phyloP scores from a whole-genome alignment of 192 early-diverging fungal genomes.

The Lunasporangiospora selenospora region DNA sequence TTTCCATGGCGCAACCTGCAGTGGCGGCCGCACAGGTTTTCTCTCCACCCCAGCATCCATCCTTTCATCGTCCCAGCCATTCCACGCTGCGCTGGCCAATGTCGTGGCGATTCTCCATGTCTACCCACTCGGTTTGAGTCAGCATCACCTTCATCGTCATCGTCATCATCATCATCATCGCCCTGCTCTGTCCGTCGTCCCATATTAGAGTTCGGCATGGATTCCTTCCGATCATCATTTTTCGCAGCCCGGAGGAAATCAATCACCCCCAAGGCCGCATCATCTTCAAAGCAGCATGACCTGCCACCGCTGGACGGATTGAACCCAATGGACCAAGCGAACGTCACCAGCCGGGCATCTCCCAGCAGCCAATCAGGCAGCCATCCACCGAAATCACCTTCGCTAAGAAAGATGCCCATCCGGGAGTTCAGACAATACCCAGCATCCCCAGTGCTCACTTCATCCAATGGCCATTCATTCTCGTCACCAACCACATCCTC shows the following conservation, averaged over 20 bases:
- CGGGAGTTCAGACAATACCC: constrained; percentile 39
- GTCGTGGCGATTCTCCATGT: too few species aligned
- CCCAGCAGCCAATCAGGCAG: background rate
- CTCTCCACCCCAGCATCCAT: too few species aligned
- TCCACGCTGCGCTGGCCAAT: too few species aligned
- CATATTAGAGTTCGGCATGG: too few species aligned
- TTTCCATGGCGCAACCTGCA: too few species aligned
- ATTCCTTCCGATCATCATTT: constrained; percentile 31
- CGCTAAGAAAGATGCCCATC: constrained; percentile 35
- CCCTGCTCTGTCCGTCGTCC: too few species aligned
- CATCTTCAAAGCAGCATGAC: background rate
- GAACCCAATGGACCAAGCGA: background rate
- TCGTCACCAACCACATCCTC: background rate
- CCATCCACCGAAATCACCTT: constrained; percentile 16
- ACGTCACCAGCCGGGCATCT: background rate
- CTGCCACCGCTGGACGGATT: background rate
- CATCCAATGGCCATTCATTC: constrained; percentile 22
- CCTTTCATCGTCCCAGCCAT: too few species aligned
- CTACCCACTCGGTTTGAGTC: too few species aligned
- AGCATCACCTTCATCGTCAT: too few species aligned
- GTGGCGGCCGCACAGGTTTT: too few species aligned
- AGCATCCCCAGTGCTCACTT: constrained; percentile 39
- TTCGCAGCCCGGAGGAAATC: constrained; percentile 5
- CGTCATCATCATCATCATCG: too few species aligned
- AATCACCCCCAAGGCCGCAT: background rate